Evolutionary conservation across 106 monocot genomes (phyloP), one percentile per base, ranked within the genome.

Genomic region (Apostasia shenzhenica): DNA sequence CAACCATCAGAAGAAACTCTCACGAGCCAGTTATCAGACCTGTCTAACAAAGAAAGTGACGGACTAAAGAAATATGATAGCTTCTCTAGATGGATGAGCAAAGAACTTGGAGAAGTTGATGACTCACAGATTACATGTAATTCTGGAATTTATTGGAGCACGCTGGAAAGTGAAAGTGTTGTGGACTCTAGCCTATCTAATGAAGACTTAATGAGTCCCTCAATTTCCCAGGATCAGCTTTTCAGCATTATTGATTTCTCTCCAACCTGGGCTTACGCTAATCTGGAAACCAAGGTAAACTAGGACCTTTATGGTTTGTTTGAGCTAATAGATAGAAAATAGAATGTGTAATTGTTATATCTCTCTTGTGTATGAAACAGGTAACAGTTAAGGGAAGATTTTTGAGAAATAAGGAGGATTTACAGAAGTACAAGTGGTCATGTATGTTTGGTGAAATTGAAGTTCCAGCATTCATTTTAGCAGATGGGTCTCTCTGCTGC

Each of bases 401-500:
- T 79, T 79, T 97, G 82, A 85, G 66, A 72, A 76, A 77, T 58
- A 80, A 81, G 70, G 71, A 77, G 70, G 81, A 90, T 45, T 67
- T 80, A n/a, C 70, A 81, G 11, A 89, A 83, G 13, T 85, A 72
- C 57, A 76, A 76, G 41, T 92, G 92, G 97, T 97, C 97, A 14
- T 97, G 97, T 52, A 97, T 97, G 97, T 97, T 97, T 84, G 97
- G 97, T 14, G 89, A 92, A 79, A 71, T 81, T 67, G 92, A 97
- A 86, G 97, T 97, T 57, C 85, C 84, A 48, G 97, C 89, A 59
- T 72, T 89, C 49, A 67, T 97, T 74, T 52, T 97, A 62, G 76
- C 75, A 46, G 82, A 92, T 81, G 81, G 89, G 54, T 80, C 78
- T 63, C 81, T 97, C 38, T 79, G 76, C 44, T 92, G 97, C 68